These are phyloP conservation scores for Marasmius fiardii DNA, from an alignment of 1,284 basidiomycete genomes.

Conservation along the genomic window DNA sequence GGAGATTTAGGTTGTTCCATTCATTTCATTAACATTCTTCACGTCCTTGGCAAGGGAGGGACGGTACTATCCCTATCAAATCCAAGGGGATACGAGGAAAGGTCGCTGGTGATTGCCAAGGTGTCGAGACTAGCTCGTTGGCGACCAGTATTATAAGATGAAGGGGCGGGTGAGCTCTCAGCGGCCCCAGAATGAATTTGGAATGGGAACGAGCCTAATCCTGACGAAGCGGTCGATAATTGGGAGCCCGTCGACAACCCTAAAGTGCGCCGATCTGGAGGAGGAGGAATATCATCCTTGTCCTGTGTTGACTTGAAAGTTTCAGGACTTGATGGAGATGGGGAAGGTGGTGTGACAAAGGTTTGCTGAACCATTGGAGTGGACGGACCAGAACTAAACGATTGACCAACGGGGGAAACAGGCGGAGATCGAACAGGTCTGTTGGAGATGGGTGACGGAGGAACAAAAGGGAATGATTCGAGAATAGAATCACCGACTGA, in stretches of 20 bases:
- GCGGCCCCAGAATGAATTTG: slow-evolving; percentile 63
- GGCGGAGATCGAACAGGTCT: slow-evolving; percentile 71
- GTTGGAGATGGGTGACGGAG: slow-evolving; percentile 78
- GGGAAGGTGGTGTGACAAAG: slow-evolving; percentile 31
- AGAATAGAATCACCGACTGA: slow-evolving; percentile 75
- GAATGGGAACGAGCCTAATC: slow-evolving; percentile 77
- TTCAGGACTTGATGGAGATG: slow-evolving; percentile 25
- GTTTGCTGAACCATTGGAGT: slow-evolving; percentile 30
- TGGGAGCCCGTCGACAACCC: slow-evolving; percentile 71
- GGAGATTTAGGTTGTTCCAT: neutral
- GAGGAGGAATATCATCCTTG: slow-evolving; percentile 34
- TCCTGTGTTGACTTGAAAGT: neutral
- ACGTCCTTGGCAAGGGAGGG: slow-evolving; percentile 26
- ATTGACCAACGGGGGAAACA: slow-evolving; percentile 61
- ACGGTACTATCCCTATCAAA: slow-evolving; percentile 54
- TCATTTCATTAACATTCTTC: neutral
- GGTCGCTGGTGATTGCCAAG: slow-evolving; percentile 72
- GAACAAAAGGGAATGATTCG: slow-evolving; percentile 81
- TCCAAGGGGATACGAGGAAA: slow-evolving; percentile 74
- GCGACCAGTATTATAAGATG: slow-evolving; percentile 31
- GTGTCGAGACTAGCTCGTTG: slow-evolving; percentile 80
- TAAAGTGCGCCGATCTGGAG: slow-evolving; percentile 52
- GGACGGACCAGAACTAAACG: slow-evolving; percentile 33
- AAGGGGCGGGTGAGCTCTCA: slow-evolving; percentile 27
- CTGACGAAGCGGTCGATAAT: slow-evolving; percentile 68